Evolutionary conservation across 2,329 filamentous ascomycete species (phyloP).

Genomic region (Stagonosporopsis tanaceti): DNA sequence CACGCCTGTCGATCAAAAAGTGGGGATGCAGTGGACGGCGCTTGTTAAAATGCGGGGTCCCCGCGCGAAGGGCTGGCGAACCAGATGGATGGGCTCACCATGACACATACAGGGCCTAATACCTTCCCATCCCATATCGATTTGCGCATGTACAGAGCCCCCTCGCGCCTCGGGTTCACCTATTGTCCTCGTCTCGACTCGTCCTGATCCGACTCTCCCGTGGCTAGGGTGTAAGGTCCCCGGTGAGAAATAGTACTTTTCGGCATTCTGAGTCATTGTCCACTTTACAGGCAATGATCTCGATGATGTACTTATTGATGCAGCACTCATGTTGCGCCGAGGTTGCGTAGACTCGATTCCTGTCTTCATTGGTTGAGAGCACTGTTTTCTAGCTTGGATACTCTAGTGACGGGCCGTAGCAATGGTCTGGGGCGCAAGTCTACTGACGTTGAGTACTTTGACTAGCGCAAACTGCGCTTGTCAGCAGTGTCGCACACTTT

Average conservation of each 20-base stretch:
- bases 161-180: not conserved
- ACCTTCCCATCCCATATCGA: not conserved
- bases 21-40: constrained; percentile 2
- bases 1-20: not conserved
- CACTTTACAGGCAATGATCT: not conserved
- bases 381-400: not conserved
- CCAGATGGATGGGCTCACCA: not conserved
- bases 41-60: constrained; percentile 9
- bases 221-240: not conserved
- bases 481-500: not conserved
- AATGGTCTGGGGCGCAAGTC: not conserved
- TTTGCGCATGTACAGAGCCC: not conserved
- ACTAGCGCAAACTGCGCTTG: not conserved
- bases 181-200: not conserved
- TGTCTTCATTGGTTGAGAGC: constrained; percentile 4
- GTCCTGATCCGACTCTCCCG: not conserved
- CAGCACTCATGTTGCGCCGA: not conserved
- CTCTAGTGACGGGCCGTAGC: not conserved
- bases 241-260: not conserved
- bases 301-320: not conserved
- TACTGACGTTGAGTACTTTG: not conserved
- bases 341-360: not conserved
- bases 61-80: constrained; percentile 7
- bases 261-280: not conserved
- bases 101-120: not conserved